Evolutionary conservation across 2,329 filamentous ascomycete species (phyloP).

Genomic region (Colletotrichum filicis): DNA sequence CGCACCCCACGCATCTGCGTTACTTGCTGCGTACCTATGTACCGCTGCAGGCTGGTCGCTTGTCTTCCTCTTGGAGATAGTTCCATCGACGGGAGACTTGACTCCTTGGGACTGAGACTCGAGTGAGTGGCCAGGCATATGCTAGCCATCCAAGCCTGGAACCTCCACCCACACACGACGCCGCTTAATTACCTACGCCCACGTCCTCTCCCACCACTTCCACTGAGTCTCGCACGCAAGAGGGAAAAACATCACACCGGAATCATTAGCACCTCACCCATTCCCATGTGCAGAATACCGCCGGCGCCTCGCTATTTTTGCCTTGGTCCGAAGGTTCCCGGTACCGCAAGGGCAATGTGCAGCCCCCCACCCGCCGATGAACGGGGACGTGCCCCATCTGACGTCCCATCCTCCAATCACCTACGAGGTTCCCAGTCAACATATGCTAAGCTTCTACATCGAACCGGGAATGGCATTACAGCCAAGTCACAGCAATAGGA

Average conservation of each 20-base stretch:
- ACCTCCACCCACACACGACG: constrained; percentile 14
- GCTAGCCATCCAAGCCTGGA: constrained; percentile 5
- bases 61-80: too few relatives aligned
- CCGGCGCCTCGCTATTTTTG: neutral
- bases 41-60: neutral
- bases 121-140: neutral
- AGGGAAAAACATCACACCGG: neutral
- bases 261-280: too few relatives aligned
- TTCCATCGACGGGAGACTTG: too few relatives aligned
- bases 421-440: neutral
- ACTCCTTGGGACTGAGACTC: too few relatives aligned
- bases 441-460: constrained; percentile 28
- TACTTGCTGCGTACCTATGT: neutral
- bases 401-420: constrained; percentile 5
- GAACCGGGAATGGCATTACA: neutral
- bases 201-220: constrained; percentile 1
- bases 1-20: constrained; percentile 22
- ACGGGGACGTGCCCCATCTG: constrained; percentile 5
- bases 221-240: neutral
- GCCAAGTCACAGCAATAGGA: neutral
- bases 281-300: constrained; percentile 1
- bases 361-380: constrained; percentile 24
- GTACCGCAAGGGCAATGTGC: neutral
- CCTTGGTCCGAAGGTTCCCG: neutral
- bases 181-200: neutral